phyloP scores from a whole-genome alignment of 139 green algal species.

The Chlamydomonas incerta region DNA sequence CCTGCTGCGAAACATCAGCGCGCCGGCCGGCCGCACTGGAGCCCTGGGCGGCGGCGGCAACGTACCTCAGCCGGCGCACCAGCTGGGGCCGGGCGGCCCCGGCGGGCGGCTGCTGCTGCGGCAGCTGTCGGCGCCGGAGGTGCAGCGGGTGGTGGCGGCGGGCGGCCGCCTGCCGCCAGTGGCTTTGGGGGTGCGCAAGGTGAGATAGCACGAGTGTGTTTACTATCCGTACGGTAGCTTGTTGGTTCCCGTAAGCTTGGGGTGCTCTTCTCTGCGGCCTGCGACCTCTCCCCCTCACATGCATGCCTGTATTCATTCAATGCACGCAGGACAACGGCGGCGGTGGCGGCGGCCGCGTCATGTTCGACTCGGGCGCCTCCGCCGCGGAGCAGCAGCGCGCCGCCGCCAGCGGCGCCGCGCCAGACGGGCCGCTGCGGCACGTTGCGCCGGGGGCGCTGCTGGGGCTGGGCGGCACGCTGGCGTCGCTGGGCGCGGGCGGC shows the following conservation, averaged over 20 bases:
- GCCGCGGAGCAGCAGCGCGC: not conserved
- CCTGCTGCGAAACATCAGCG: not conserved
- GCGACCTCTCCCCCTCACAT: too few relatives aligned
- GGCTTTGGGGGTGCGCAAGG: not conserved
- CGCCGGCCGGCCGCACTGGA: not conserved
- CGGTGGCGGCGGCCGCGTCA: not conserved
- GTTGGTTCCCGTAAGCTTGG: too few relatives aligned
- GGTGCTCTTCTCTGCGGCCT: too few relatives aligned
- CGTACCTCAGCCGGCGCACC: too few relatives aligned
- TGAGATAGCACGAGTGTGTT: too few relatives aligned
- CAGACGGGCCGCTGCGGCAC: not conserved
- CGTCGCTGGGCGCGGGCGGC: conserved; percentile 15
- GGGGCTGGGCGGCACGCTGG: conserved; percentile 12
- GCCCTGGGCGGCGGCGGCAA: not conserved
- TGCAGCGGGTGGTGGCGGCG: too few relatives aligned
- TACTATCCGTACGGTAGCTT: too few relatives aligned
- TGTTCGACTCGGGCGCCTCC: conserved; percentile 14
- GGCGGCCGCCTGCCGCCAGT: not conserved
- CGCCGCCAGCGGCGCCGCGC: too few relatives aligned
- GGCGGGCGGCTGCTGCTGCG: conserved; percentile 1
- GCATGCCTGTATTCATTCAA: too few relatives aligned
- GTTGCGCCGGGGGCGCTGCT: not conserved
- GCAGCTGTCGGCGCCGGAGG: conserved; percentile 29
- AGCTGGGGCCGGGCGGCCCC: not conserved
- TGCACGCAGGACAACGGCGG: not conserved